Percentiles rank a stretch among this genome's conserved stretches.
Conservation (phyloP, 2,329 filamentous ascomycete genomes). For the Plenodomus tracheiphilus region DNA sequence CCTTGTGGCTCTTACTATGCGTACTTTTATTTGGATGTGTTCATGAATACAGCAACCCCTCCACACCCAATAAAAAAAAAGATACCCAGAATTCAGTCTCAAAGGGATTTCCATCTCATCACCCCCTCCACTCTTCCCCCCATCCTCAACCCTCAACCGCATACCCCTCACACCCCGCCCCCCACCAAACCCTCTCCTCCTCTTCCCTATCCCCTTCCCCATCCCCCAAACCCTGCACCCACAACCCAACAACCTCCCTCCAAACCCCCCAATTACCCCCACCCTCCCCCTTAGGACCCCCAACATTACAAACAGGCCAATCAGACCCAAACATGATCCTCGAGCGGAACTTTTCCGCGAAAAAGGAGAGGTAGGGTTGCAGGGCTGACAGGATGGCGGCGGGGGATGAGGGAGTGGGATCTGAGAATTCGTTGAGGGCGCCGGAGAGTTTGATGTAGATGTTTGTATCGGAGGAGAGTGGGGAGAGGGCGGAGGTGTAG, state of each 20-base stretch:
- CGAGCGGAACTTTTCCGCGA: conserved; percentile 70
- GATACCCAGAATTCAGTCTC: too few species aligned
- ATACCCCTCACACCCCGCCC: conserved; percentile 74
- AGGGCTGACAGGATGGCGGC: conserved; percentile 24
- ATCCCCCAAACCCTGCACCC: conserved; percentile 56
- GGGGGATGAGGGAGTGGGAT: conserved; percentile 23
- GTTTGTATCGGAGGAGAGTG: conserved; percentile 64
- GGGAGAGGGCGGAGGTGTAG: conserved; percentile 63
- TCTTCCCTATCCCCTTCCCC: conserved; percentile 62
- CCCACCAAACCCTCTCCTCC: conserved; percentile 70
- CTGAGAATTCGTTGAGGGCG: conserved; percentile 75
- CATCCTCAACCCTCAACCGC: conserved; percentile 23
- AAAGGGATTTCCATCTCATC: background rate
- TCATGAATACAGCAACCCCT: too few species aligned
- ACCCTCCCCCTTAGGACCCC: conserved; percentile 56
- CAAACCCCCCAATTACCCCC: conserved; percentile 76
- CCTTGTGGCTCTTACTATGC: too few species aligned
- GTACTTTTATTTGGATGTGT: too few species aligned
- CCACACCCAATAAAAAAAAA: too few species aligned
- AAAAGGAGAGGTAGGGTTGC: conserved; percentile 19
- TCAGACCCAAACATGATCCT: conserved; percentile 90
- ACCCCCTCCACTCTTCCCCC: background rate
- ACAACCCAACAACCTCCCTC: conserved; percentile 68
- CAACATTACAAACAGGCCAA: conserved; percentile 87
- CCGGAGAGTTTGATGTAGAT: conserved; percentile 95